Base-by-base conservation (phyloP, 768 basidiomycete genomes). In the Xerocomellus intermedius region DNA sequence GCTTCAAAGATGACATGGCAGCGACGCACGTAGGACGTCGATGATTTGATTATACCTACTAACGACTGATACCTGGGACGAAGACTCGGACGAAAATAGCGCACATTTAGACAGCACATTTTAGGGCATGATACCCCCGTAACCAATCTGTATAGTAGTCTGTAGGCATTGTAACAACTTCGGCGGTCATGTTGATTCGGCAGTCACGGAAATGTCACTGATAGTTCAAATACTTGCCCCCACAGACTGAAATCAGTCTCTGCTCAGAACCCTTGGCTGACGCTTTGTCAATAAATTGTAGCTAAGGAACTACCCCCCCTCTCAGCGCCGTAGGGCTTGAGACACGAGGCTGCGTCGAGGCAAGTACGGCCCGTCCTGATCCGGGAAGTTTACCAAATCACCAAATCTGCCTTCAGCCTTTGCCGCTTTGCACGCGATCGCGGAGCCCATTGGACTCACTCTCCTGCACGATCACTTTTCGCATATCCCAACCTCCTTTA, bases 1-100 rank as follows among this genome's bases (percentile, higher is more conserved):
- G 75, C 50, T 72, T 74, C 62, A 84, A 85, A 64, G 64, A 70
- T 14, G 55, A 56, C 33, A 42, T 46, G 30, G 17, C 42, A 19
- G 4, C 22, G 49, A 57, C 21, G 56, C 59, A 47, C 22, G 46
- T 45, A 50, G 42, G 48, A 46, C 48, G 36, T 44, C 37, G 54
- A 48, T 54, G 52, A 59, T 51, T 35, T 16, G 33, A 58, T 38
- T 48, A 62, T 61, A 50, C 51, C 46, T 55, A 17, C 43, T 48
- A 35, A 65, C 30, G 51, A 61, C 58, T 37, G 51, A 61, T 68
- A 61, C 56, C 57, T 54, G 49, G 54, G 48, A 61, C 21, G 42
- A 63, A 48, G 37, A 58, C 45, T 43, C 30, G 50, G 44, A 57
- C 35, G 43, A 57, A 48, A 41, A 37, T 48, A 45, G 54, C 32